Base-by-base conservation (phyloP, 192 early-diverging fungal species). In the Coemansia sp. region DNA sequence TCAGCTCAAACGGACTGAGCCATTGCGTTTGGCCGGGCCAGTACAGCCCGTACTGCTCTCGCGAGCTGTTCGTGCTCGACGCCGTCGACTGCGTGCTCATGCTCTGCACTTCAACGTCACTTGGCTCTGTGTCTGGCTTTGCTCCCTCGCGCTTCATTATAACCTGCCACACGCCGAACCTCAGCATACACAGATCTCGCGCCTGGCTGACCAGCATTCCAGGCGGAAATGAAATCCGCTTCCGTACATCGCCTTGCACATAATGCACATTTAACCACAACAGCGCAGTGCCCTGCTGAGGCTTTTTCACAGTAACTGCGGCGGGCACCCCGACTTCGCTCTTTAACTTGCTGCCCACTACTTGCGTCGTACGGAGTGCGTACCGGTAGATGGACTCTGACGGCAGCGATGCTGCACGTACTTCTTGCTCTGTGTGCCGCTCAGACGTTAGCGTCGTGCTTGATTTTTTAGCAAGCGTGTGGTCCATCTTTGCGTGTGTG, bases 161-260 rank as follows among this genome's bases (percentile, higher is more conserved):
- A 0, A 62, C 66, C 34, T 65, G 69, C 82, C 82, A 83, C 7
- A 80, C 68, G 28, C 68, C 78, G 55, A 75, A 83, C 65, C 74
- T 51, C 50, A 83, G 60, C 72, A 83, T 75, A 57, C 76, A 83
- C 9, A 83, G 61, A 17, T 83, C 82, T 0, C 73, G 62, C 15
- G 82, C 82, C 64, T 83, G 82, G 7, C 66, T 68, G 1, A 79
- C 77, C 26, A 68, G 63, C 12, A 83, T 47, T 0, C 63, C 67
- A 2, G 77, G 76, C 28, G 82, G 82, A 65, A 83, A 79, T 28
- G 51, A 23, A 12, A 83, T 51, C 12, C 47, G 38, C 51, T 62
- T 62, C 64, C 76, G 75, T 4, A n/a, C 44, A 15, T 64, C 67
- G 31, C 68, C 69, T 49, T 52, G 57, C 3, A 67, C 70, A 47